Conservation (phyloP, 768 basidiomycete species). For the Boletus eberwhitei region DNA sequence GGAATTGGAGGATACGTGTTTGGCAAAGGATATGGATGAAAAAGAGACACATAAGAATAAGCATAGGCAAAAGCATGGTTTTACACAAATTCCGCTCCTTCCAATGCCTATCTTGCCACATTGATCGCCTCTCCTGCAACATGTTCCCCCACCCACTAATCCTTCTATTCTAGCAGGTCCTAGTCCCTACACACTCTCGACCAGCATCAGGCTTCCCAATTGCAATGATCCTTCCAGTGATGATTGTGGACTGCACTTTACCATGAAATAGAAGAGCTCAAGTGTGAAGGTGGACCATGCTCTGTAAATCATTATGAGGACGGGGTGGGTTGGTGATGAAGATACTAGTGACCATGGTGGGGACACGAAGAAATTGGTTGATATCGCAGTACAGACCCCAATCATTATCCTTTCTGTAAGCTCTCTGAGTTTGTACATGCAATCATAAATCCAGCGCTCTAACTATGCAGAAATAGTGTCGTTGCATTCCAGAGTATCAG, state of each 20-base stretch:
- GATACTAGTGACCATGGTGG: constrained; percentile 48
- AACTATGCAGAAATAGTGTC: no score
- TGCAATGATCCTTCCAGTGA: constrained; percentile 3
- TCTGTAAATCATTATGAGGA: constrained; percentile 78
- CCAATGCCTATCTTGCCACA: constrained; percentile 30
- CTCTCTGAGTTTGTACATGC: no score
- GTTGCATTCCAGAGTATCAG: constrained; percentile 77
- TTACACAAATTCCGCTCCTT: constrained; percentile 19
- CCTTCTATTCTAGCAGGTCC: constrained; percentile 24
- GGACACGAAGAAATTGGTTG: constrained; percentile 76
- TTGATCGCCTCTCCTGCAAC: constrained; percentile 25
- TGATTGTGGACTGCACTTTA: constrained; percentile 55
- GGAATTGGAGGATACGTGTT: constrained; percentile 18
- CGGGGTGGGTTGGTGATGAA: constrained; percentile 73
- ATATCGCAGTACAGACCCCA: constrained; percentile 84
- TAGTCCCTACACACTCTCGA: constrained; percentile 24
- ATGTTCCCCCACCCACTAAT: constrained; percentile 14
- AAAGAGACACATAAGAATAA: constrained; percentile 12
- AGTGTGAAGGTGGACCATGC: constrained; percentile 72
- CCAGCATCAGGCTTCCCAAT: constrained; percentile 17
- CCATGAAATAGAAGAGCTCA: constrained; percentile 63
- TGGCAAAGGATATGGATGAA: constrained; percentile 2
- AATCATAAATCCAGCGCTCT: not conserved
- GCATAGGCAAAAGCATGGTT: constrained; percentile 1
- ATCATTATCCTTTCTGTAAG: constrained; percentile 85